Evolutionary conservation across 306 rosid genomes (phyloP).

Genomic region (Vigna reflexopilosa): DNA sequence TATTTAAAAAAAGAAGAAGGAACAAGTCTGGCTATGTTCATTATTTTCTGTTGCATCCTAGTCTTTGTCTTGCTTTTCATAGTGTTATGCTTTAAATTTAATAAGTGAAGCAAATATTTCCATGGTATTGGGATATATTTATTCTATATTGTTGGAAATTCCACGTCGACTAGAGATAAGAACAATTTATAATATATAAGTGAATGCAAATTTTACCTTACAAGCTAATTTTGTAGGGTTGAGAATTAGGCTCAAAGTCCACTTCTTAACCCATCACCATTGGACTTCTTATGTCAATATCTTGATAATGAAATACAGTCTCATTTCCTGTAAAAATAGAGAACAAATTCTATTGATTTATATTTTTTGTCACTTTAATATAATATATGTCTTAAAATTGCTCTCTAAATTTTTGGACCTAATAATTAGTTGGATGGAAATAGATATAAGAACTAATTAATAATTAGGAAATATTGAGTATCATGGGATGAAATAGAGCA

Average conservation of each 20-base stretch:
- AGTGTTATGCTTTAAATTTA: slow-evolving; percentile 13
- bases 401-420: slow-evolving; percentile 1
- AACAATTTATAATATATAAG: no score
- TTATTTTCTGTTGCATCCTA: slow-evolving; percentile 21
- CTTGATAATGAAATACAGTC: not conserved
- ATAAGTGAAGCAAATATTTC: slow-evolving; percentile 4
- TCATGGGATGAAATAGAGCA: not conserved
- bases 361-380: not conserved
- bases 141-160: no score
- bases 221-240: no score
- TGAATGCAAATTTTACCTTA: no score
- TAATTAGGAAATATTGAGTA: not conserved
- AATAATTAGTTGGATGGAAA: not conserved
- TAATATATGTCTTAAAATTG: not conserved
- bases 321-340: slow-evolving; percentile 1
- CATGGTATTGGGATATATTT: not conserved
- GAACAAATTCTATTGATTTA: not conserved
- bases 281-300: slow-evolving; percentile 1
- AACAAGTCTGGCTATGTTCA: slow-evolving; percentile 13
- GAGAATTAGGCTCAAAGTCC: no score
- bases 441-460: not conserved
- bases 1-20: not conserved
- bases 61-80: not conserved
- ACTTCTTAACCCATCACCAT: not conserved
- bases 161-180: not conserved